Percentiles rank a stretch among this genome's conserved stretches.
Evolutionary conservation across 148 eudicot species (phyloP).

Genomic region (Hydrangea macrophylla): DNA sequence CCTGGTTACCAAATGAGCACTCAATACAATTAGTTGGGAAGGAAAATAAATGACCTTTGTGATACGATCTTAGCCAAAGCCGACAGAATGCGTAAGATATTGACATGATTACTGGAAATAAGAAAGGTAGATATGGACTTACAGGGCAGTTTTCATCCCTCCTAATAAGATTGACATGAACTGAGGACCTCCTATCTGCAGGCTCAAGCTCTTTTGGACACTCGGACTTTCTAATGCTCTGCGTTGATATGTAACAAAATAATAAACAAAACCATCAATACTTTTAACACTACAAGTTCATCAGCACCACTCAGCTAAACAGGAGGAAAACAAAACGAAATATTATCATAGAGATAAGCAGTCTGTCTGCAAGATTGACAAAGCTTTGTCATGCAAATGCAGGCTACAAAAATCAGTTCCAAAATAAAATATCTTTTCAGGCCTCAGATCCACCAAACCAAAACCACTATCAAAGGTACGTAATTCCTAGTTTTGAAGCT

Average conservation of each 20-base stretch:
- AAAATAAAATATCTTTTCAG: too few species aligned
- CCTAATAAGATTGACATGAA: conserved; percentile 55
- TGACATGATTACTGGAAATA: neutral
- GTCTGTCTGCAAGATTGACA: neutral
- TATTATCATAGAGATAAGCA: neutral
- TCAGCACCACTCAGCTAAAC: neutral
- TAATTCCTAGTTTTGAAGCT: neutral
- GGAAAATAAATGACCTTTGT: neutral
- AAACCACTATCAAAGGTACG: neutral
- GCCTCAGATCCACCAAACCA: neutral
- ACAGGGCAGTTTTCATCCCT: conserved; percentile 55
- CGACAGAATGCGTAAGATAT: neutral
- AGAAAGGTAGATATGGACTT: conserved; percentile 23
- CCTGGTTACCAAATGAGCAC: too few species aligned
- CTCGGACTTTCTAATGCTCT: conserved; percentile 59
- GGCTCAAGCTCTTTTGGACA: conserved; percentile 73
- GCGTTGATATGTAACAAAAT: conserved; percentile 12
- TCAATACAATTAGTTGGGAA: too few species aligned
- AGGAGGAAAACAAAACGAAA: neutral
- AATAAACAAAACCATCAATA: too few species aligned
- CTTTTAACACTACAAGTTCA: too few species aligned
- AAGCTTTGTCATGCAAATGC: neutral
- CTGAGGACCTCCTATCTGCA: conserved; percentile 45
- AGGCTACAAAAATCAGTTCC: neutral
- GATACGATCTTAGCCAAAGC: neutral